These are phyloP conservation scores for Flaveria brownii DNA, from an alignment of 129 eudicot genomes.

Conservation along the genomic window DNA sequence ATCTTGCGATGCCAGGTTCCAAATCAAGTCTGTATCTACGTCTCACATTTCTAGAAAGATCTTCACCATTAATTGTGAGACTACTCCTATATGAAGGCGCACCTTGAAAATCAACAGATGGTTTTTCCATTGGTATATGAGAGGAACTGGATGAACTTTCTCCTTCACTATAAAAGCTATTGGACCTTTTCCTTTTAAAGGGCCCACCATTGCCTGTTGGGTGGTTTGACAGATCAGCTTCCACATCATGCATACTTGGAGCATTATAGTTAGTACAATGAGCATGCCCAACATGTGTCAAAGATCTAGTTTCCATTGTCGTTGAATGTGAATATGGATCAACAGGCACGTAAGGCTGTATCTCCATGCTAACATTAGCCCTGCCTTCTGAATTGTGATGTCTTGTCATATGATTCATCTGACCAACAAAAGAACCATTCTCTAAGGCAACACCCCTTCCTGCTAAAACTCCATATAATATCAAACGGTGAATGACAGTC, in stretches of 20 bases:
- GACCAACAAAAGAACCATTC: constrained; percentile 38
- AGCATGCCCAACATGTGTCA: constrained; percentile 27
- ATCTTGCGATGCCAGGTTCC: constrained; percentile 36
- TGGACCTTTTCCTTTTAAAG: constrained; percentile 48
- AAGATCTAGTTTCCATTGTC: constrained; percentile 36
- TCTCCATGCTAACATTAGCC: constrained; percentile 38
- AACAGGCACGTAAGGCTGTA: constrained; percentile 33
- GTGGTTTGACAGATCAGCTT: constrained; percentile 13
- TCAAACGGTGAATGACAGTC: neutral
- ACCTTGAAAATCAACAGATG: constrained; percentile 38
- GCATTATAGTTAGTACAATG: constrained; percentile 35
- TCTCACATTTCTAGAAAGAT: constrained; percentile 44
- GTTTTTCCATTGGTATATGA: constrained; percentile 42
- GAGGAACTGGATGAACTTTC: constrained; percentile 59
- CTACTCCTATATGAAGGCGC: constrained; percentile 35
- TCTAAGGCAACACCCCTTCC: constrained; percentile 41
- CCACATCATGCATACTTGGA: constrained; percentile 31
- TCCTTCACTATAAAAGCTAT: constrained; percentile 42
- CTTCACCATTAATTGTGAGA: constrained; percentile 38
- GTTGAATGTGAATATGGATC: constrained; percentile 35
- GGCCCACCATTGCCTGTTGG: constrained; percentile 28
- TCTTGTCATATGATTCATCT: constrained; percentile 35
- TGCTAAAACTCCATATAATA: constrained; percentile 24
- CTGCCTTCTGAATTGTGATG: constrained; percentile 37
- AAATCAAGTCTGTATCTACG: constrained; percentile 44